Evolutionary conservation across 2,329 filamentous ascomycete genomes (phyloP).

Genomic region (Thielaviopsis populi): DNA sequence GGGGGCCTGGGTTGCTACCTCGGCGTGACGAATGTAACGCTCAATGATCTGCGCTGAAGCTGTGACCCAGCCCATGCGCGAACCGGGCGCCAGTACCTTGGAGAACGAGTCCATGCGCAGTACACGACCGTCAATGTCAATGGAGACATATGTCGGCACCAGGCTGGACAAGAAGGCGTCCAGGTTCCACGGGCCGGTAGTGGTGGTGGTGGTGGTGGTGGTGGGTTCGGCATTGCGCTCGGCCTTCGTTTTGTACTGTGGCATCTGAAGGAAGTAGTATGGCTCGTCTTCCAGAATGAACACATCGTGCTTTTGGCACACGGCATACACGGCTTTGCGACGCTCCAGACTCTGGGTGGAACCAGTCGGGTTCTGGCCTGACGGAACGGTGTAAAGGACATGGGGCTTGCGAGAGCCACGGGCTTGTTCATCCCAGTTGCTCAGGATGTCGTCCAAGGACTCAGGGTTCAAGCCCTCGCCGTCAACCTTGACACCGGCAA

Average conservation of each 20-base stretch:
- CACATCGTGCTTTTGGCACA: slow-evolving; percentile 72
- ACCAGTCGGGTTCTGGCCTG: slow-evolving; percentile 83
- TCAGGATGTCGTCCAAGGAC: slow-evolving; percentile 36
- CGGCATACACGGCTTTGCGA: slow-evolving; percentile 55
- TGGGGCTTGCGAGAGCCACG: slow-evolving; percentile 36
- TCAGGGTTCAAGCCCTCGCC: slow-evolving; percentile 38
- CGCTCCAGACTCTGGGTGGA: slow-evolving; percentile 59
- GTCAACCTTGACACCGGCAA: slow-evolving; percentile 38
- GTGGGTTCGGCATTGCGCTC: slow-evolving; percentile 46
- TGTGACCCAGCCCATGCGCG: slow-evolving; percentile 76
- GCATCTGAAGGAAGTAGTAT: slow-evolving; percentile 88
- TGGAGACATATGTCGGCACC: slow-evolving; percentile 43
- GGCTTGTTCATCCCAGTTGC: slow-evolving; percentile 32
- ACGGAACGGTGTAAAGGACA: slow-evolving; percentile 47
- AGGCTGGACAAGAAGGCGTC: slow-evolving; percentile 60
- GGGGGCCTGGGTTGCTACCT: slow-evolving; percentile 73
- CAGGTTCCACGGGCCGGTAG: slow-evolving; percentile 28
- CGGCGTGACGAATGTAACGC: slow-evolving; percentile 65
- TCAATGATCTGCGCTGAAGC: slow-evolving; percentile 73
- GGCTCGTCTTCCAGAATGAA: slow-evolving; percentile 87
- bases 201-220: slow-evolving; percentile 50
- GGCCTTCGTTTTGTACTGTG: slow-evolving; percentile 51
- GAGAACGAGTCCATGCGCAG: slow-evolving; percentile 87
- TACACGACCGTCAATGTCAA: slow-evolving; percentile 78
- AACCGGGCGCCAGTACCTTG: slow-evolving; percentile 75